These are phyloP conservation scores for Neurospora sp. DNA, from an alignment of 495 filamentous ascomycete genomes.

Conservation along the genomic window DNA sequence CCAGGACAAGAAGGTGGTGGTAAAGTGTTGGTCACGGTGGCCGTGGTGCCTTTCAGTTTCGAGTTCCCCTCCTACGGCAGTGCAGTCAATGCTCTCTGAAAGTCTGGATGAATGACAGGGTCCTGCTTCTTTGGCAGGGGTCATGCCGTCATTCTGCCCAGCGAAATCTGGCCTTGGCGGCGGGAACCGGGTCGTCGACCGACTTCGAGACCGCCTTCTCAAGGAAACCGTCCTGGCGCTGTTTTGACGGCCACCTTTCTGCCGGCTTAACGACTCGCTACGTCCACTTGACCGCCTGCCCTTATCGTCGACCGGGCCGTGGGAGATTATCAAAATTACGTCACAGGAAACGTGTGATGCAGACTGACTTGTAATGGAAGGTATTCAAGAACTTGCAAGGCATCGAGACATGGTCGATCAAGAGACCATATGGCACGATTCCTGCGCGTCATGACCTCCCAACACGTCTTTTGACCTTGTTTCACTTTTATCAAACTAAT, in stretches of 20 bases:
- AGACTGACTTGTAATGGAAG: not conserved
- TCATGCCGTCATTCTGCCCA: slow-evolving; percentile 16
- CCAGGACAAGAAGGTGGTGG: not conserved
- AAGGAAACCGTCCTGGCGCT: not conserved
- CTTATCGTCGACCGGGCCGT: not conserved
- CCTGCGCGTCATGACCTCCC: not conserved
- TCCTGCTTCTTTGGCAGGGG: slow-evolving; percentile 5
- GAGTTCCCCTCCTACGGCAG: not conserved
- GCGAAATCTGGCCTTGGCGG: slow-evolving; percentile 1
- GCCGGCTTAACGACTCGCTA: not conserved
- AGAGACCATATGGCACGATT: not conserved
- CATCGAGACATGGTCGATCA: not conserved
- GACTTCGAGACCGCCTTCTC: slow-evolving; percentile 5
- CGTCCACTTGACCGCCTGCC: not conserved
- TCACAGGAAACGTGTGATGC: not conserved
- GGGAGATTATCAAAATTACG: not conserved
- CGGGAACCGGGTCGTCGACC: not conserved
- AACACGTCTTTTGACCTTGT: not conserved
- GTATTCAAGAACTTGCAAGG: not conserved
- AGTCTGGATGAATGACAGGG: not conserved
- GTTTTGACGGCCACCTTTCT: not conserved
- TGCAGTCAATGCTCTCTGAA: not conserved
- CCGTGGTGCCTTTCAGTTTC: not conserved
- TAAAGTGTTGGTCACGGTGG: not conserved
- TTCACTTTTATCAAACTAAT: not conserved